Evolutionary conservation across 352 stramenopile species (phyloP).

Genomic region (Pythium diclinum): DNA sequence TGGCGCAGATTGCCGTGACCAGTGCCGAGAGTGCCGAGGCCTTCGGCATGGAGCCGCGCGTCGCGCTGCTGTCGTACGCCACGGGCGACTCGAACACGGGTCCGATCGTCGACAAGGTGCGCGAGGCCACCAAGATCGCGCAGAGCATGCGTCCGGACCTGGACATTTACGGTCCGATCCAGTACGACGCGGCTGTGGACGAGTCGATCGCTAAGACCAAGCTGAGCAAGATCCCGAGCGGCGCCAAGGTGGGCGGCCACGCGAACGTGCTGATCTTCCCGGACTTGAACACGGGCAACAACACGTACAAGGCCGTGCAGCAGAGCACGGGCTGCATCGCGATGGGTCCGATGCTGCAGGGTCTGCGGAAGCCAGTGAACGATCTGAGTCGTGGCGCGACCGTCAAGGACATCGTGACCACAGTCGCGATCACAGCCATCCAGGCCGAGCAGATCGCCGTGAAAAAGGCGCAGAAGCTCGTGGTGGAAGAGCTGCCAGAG

Average conservation of each 20-base stretch:
- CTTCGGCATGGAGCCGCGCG: constrained; percentile 78
- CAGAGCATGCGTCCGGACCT: constrained; percentile 63
- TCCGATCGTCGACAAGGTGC: constrained; percentile 84
- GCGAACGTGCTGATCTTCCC: constrained; percentile 87
- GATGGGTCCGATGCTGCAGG: constrained; percentile 88
- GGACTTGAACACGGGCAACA: constrained; percentile 88
- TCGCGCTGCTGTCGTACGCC: constrained; percentile 83
- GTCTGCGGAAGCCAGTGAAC: constrained; percentile 86
- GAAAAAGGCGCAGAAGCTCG: too few relatives aligned
- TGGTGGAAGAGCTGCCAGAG: too few relatives aligned
- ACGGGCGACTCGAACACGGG: constrained; percentile 78
- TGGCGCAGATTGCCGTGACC: constrained; percentile 78
- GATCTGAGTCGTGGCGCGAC: constrained; percentile 84
- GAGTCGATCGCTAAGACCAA: constrained; percentile 79
- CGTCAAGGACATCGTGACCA: constrained; percentile 90
- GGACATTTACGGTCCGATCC: constrained; percentile 84
- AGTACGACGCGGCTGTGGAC: constrained; percentile 84
- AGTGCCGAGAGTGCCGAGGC: constrained; percentile 70
- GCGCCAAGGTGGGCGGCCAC: constrained; percentile 65
- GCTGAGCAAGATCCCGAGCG: constrained; percentile 57
- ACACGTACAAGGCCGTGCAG: constrained; percentile 89
- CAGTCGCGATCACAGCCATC: constrained; percentile 85
- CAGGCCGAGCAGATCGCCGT: constrained; percentile 66
- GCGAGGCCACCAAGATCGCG: constrained; percentile 68
- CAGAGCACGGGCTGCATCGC: constrained; percentile 72